Evolutionary conservation across 73 alveolate species (phyloP), one percentile per base, ranked within the genome.

Genomic region (Urostyla sp.): DNA sequence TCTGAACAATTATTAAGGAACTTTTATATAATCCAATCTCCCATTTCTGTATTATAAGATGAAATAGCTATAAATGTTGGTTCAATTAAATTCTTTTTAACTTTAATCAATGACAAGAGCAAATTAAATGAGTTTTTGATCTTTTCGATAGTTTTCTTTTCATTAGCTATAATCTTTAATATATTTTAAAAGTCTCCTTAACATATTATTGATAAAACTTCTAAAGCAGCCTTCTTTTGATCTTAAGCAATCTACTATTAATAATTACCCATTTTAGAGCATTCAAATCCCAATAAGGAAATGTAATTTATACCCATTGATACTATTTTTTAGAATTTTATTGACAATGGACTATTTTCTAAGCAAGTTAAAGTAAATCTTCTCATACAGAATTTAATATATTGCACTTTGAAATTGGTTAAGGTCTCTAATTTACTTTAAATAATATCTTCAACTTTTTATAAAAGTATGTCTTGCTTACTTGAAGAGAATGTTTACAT

Each of bases 1-100:
- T 38, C 13, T 34, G 38, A 48, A 7, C 61, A 40, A 23, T 44
- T 44, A 21, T 49, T 51, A n/a, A 79, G 66, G 50, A 79, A 50
- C 32, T 67, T 34, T 13, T 49, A 36, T 13, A 79, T 37, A 43
- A 79, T 51, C 90, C 90, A 79, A 26, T 79, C 90, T 27, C 84
- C 90, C 83, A 79, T 66, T 23, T 79, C 84, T 46, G 10, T 54
- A 38, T 79, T 79, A 43, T 66, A 13, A 3, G 90, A 46, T 27
- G 90, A 78, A 24, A 79, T 66, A 4, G 90, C 66, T 30, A 79
- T 66, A 30, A 80, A 80, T 3, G 85, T 80, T 20, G 90, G 90
- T 54, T 78, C 81, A 36, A 78, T 78, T 20, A 78, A 49, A 31
- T 78, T 78, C 31, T 37, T 59, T 27, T 78, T 78, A 15, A 61